phyloP scores from a whole-genome alignment of 805 yeast species.

The Metschnikowia lachancei region DNA sequence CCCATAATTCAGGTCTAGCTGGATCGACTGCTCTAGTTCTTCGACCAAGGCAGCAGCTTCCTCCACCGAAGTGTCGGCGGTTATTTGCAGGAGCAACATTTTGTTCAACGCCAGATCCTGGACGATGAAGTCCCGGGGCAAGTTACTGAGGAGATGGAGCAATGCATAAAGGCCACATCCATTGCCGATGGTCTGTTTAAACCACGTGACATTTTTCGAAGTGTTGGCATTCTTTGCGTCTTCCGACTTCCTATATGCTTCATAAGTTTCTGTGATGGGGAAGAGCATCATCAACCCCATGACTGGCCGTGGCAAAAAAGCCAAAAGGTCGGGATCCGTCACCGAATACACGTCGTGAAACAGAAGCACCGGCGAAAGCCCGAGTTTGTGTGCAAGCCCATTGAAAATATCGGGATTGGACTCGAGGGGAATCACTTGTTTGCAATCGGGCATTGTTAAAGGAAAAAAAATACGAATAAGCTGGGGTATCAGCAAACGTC shows the following conservation, averaged over 20 bases:
- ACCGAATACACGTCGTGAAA: conserved; percentile 84
- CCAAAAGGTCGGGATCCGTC: conserved; percentile 76
- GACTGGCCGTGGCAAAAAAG: conserved; percentile 79
- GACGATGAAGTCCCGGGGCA: conserved; percentile 46
- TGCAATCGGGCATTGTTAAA: conserved; percentile 17
- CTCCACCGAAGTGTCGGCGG: conserved; percentile 21
- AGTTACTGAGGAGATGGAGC: conserved; percentile 54
- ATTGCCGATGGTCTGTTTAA: conserved; percentile 77
- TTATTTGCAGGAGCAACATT: conserved; percentile 25
- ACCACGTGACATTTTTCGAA: conserved; percentile 58
- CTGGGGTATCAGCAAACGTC: background rate
- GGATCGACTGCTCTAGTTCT: conserved; percentile 39
- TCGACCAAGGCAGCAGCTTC: conserved; percentile 47
- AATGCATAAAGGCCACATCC: conserved; percentile 93
- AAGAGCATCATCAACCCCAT: conserved; percentile 75
- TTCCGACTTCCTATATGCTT: conserved; percentile 43
- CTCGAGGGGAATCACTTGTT: conserved; percentile 75
- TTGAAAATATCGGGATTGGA: conserved; percentile 86
- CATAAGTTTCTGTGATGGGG: conserved; percentile 69
- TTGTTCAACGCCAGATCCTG: conserved; percentile 33
- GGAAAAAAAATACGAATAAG: too few species aligned
- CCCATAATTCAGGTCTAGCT: conserved; percentile 46
- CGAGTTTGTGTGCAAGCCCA: conserved; percentile 62
- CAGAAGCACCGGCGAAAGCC: conserved; percentile 55
- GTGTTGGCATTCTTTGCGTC: conserved; percentile 36